Base-by-base conservation (phyloP, 1,284 basidiomycete species). In the Macrocystidia cucumis region DNA sequence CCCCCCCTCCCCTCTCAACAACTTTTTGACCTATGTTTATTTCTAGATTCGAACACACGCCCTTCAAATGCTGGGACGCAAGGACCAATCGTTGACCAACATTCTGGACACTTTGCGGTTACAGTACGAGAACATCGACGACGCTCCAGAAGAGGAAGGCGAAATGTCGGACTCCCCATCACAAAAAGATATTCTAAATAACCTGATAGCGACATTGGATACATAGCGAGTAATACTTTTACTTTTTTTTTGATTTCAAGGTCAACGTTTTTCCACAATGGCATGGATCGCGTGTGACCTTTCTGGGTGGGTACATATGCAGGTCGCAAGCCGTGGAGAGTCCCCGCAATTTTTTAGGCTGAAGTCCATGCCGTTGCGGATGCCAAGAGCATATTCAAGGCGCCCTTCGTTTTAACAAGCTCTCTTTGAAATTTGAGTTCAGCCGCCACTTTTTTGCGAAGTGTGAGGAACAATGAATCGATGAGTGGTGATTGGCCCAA, bases 381-480 rank as follows among this genome's bases (percentile, higher is more conserved):
- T 16, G 85, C 73, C 37, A 96, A 65, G 31, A 98, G 70, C 93
- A 98, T 98, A 48, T 95, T 90, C 42, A 98, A 62, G 38, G 91
- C 89, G 35, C 92, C 95, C 51, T 79, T 80, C 29, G 89, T 69
- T 60, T 85, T 85, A 49, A 82, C 66, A 34, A 98, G 61, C 51
- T 97, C 90, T 41, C 77, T 74, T 60, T 98, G 92, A 59, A 98
- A 91, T n/a, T 74, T 74, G 32, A 98, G 63, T 56, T 99, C 96
- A 27, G 83, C 77, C 20, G 76, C 62, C 2, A 98, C 74, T 51
- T 93, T 91, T 50, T 80, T 84, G 41, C 80, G 81, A 32, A 98
- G 67, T 32, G 85, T 81, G 13, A 86, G 66, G 47, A 98, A 85
- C 21, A 97, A 69, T 6, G 81, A 69, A 60, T 98, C 96, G 37